Base-by-base conservation (phyloP, 2,329 filamentous ascomycete genomes). In the Cladosporium sp. region DNA sequence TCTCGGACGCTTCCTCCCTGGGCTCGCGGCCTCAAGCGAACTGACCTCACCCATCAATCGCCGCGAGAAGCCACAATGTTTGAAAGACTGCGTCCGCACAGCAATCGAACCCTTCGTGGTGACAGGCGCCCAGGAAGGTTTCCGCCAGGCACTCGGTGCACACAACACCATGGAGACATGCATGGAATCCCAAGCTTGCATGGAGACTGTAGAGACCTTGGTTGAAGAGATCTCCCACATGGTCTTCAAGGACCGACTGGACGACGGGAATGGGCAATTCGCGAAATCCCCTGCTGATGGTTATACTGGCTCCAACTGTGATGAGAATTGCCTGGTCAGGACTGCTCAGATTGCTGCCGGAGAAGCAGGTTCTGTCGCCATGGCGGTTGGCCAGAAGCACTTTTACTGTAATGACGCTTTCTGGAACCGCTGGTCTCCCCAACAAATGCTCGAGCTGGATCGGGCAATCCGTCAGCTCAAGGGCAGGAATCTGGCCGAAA, bases 381-480 rank as follows among this genome's bases (percentile, higher is more conserved):
- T 58, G 54, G 34, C 34, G 13, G 34, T 58, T 7, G 54, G 54
- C 54, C 30, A 58, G 11, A 58, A 58, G 28, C 54, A 58, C 30
- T 58, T 58, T n/a, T 58, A 58, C 54, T 16, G 54, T n/a, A 39
- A 34, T n/a, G 23, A 36, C 23, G 28, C 28, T 18, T 13, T 36
- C 21, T 58, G 54, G 54, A 25, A 58, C 11, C 54, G 54, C 54
- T 58, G 54, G 54, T 18, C 51, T 6, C 51, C 51, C 32, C 51
- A 30, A 3, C 51, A 30, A 30, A 30, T 54, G 51, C 16, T 54
- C 5, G 26, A 32, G 30, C 11, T 54, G 16, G 51, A 54, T 30
- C 18, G 18, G 6, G 51, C 26, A 13, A 54, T 54, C 16, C 51
- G 26, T n/a, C 26, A 54, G n/a, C 51, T 54, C 25, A 54, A 32